Percentiles rank a stretch among this genome's conserved stretches.
Conservation (phyloP, 1,284 basidiomycete species). For the Melampsora occidentalis region DNA sequence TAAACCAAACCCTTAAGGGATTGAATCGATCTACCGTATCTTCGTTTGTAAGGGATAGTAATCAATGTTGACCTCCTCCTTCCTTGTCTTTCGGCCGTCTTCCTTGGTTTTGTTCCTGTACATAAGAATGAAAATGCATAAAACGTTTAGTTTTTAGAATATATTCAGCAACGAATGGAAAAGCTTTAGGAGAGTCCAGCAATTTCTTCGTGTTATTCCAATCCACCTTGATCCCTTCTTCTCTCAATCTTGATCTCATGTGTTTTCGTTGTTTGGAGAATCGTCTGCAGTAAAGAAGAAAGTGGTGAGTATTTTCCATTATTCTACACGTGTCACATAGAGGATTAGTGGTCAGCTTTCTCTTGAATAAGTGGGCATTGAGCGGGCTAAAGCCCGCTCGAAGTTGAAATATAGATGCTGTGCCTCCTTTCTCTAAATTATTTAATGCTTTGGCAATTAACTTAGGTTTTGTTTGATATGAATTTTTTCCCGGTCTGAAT, state of each 20-base stretch:
- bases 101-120: not conserved
- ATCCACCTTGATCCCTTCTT: too few species aligned
- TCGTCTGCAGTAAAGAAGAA: not conserved
- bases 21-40: too few species aligned
- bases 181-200: not conserved
- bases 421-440: not conserved
- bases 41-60: too few species aligned
- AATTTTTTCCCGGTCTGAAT: not conserved
- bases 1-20: too few species aligned
- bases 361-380: not conserved
- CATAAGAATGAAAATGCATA: too few species aligned
- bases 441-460: not conserved
- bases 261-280: not conserved
- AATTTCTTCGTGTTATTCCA: not conserved
- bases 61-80: too few species aligned
- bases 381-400: slow-evolving; percentile 10
- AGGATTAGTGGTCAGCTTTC: not conserved
- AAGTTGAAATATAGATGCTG: slow-evolving; percentile 7
- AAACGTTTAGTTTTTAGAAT: not conserved
- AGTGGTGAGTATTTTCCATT: not conserved
- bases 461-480: not conserved
- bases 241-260: not conserved
- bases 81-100: too few species aligned
- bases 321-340: not conserved
- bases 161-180: not conserved